Evolutionary conservation across 73 alveolate genomes (phyloP).

Genomic region (Loxodes magnus): DNA sequence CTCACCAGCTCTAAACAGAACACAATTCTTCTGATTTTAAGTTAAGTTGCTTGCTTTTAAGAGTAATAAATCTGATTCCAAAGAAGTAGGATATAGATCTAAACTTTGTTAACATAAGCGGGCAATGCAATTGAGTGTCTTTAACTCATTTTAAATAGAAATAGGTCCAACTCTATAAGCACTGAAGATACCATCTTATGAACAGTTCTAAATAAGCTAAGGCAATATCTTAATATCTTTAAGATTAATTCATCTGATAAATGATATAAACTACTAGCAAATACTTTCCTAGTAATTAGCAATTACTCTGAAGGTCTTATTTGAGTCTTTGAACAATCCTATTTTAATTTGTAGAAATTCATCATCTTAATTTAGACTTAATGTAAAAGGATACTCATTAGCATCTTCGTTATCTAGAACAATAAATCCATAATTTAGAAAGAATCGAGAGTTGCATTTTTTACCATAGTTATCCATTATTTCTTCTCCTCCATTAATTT

Average conservation of each 20-base stretch:
- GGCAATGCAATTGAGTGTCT: constrained; percentile 34
- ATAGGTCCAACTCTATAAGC: constrained; percentile 49
- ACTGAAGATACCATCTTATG: constrained; percentile 16
- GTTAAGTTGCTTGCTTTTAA: constrained; percentile 31
- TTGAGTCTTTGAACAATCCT: constrained; percentile 32
- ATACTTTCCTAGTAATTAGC: constrained; percentile 13
- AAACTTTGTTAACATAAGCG: constrained; percentile 32
- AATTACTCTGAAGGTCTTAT: constrained; percentile 37
- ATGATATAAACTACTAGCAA: constrained; percentile 38
- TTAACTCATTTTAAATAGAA: constrained; percentile 41
- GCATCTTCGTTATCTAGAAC: constrained; percentile 76
- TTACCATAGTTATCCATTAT: constrained; percentile 92
- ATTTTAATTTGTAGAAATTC: constrained; percentile 45
- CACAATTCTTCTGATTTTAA: constrained; percentile 62
- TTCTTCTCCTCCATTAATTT: constrained; percentile 68
- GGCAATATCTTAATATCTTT: constrained; percentile 25
- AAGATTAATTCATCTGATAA: constrained; percentile 41
- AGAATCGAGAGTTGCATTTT: constrained; percentile 87
- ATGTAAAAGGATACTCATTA: constrained; percentile 70
- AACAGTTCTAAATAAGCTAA: constrained; percentile 10
- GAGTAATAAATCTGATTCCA: constrained; percentile 37
- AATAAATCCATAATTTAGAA: constrained; percentile 89
- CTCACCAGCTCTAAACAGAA: constrained; percentile 56
- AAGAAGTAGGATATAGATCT: constrained; percentile 46
- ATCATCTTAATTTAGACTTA: constrained; percentile 55